Evolutionary conservation across 148 eudicot species (phyloP), one percentile per base, ranked within the genome.

Genomic region (Vaccinium darrowii): DNA sequence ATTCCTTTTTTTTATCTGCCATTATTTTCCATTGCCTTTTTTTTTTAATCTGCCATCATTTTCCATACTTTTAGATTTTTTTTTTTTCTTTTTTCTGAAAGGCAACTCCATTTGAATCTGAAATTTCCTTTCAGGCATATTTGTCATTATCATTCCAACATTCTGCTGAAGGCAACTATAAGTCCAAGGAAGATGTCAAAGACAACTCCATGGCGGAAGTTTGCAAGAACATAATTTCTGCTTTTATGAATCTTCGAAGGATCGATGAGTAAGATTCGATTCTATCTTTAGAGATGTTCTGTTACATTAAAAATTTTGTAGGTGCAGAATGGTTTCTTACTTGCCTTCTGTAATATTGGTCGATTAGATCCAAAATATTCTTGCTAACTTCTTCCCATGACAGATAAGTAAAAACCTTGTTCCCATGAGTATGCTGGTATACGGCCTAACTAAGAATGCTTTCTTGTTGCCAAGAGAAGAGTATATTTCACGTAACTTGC

Each of bases 111-210:
- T 57, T 83, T 7, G 10, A 11, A 79, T 54, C 36, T 58, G 18
- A 57, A 72, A 65, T 58, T 71, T 60, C 86, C 57, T 84, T 91
- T 81, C 88, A 95, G 98, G 98, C 98, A 87, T 93, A 88, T 88
- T 53, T 94, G 89, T 89, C 90, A 13, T 84, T 93, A 72, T 36
- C 94, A 83, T 81, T 85, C 71, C 88, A 89, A 76, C 79, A 86
- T 81, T 86, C 86, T 43, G 78, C 84, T 79, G 93, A 88, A 86
- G 91, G 85, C 76, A 78, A 84, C 49, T 86, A 84, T 81, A 88
- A 84, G 60, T 83, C 79, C 4, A 73, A 76, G 63, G 92, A 86
- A 80, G 92, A 86, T 84, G 81, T 81, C 83, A 72, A 74, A 82
- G 88, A 79, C 72, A 80, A 82, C 82, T 91, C 98, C 36, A 67